Conservation (phyloP, 2,329 filamentous ascomycete species). For the Talaromyces verruculosus region DNA sequence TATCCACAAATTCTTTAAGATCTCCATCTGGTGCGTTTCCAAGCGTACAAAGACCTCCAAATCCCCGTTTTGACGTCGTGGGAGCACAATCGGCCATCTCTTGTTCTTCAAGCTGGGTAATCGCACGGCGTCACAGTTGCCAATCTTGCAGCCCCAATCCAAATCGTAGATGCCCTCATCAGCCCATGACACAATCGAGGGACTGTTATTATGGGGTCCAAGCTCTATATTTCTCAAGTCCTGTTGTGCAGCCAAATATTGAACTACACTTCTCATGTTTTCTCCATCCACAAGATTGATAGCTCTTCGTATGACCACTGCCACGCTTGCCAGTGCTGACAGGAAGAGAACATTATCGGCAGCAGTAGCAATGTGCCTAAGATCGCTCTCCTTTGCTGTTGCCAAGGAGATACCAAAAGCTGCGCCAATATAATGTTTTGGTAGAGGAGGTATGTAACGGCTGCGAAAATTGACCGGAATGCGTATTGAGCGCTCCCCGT, state of each 20-base stretch:
- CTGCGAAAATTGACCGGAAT: neutral
- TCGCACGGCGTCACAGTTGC: neutral
- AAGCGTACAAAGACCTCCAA: neutral
- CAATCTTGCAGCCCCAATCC: neutral
- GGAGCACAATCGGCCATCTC: neutral
- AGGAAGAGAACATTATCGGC: neutral
- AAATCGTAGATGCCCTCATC: neutral
- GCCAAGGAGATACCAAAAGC: neutral
- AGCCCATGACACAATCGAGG: neutral
- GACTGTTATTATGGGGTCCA: neutral
- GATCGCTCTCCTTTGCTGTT: neutral
- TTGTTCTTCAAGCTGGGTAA: neutral
- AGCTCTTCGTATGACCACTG: neutral
- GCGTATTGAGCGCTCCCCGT: neutral
- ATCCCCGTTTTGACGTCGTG: neutral
- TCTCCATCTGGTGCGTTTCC: neutral
- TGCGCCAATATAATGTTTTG: neutral
- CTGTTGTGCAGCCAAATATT: neutral
- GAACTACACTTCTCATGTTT: neutral
- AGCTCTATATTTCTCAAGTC: neutral
- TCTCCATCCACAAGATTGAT: neutral
- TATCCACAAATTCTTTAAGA: neutral
- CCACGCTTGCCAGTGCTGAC: neutral
- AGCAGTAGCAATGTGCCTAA: neutral
- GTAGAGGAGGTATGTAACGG: neutral